Evolutionary conservation across 78 protist species (phyloP).

Genomic region (Dictyostelium citrinum): DNA sequence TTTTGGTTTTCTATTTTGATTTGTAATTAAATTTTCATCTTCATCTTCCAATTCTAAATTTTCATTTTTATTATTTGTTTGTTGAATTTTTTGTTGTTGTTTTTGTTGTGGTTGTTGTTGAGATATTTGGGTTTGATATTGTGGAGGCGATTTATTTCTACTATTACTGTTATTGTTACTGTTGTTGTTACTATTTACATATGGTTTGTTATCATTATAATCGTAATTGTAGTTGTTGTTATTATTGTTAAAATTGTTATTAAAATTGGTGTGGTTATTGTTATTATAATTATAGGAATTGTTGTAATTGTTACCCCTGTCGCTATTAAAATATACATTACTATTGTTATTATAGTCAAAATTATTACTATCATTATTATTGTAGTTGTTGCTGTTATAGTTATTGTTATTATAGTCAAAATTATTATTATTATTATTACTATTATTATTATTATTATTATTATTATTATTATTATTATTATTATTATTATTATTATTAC

Average conservation of each 20-base stretch:
- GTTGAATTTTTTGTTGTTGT: slow-evolving; percentile 17
- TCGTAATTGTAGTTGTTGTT: not conserved
- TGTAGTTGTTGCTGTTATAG: not conserved
- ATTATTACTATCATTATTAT: not conserved
- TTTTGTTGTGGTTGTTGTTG: not conserved
- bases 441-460: not conserved
- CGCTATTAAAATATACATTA: not conserved
- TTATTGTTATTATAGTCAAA: not conserved
- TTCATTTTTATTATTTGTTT: not conserved
- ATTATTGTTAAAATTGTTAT: not conserved
- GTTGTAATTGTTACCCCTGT: not conserved
- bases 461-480: not conserved
- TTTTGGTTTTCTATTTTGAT: not conserved
- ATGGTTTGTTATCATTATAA: not conserved
- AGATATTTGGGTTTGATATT: not conserved
- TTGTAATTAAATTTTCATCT: not conserved
- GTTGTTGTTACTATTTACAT: not conserved
- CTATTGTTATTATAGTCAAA: not conserved
- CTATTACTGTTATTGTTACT: not conserved
- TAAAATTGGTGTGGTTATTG: not conserved
- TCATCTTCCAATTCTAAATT: not conserved
- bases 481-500: not conserved
- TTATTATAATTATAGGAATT: not conserved
- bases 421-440: not conserved
- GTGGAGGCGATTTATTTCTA: not conserved